Evolutionary conservation across 768 basidiomycete genomes (phyloP), one percentile per base, ranked within the genome.

Genomic region (Auriscalpium orientale): DNA sequence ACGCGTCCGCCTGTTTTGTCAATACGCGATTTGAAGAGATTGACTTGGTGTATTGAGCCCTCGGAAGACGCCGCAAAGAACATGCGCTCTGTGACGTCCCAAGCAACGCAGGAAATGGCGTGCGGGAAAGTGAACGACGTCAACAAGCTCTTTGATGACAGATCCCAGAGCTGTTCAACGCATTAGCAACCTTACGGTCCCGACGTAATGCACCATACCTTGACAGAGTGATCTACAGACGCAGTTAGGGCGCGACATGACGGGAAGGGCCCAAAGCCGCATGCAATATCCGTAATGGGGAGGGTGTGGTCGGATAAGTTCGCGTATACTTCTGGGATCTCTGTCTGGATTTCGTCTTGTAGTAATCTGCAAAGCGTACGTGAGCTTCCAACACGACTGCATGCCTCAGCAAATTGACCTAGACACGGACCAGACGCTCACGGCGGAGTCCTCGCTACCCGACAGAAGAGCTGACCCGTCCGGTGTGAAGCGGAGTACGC

Each of bases 271-370:
- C 94, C 93, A 43, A 90, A 68, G 12, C 95, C 92, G 58, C 92
- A 86, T 12, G 77, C 68, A 35, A 98, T 79, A 63, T 90, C 88
- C 8, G 88, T 88, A 11, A 99, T 77, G 7, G 91, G 89, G 4
- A 98, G 80, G 0, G 95, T 97, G 67, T 99, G 97, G 69, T 98
- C 95, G 18, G 88, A 81, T 20, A 98, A 73, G 2, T 83, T 83
- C 66, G 84, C 87, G 65, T 85, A 89, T 4, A 94, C 87, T 56
- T 85, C 74, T 4, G 89, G 82, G 15, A 87, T 76, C 46, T 91
- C 87, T 59, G 80, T 81, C 70, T 91, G 88, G n/a, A 74, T 64
- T 16, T 82, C 81, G 58, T 90, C 79, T 59, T 91, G 87, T 16
- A 92, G 69, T 58, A 94, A 72, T 79, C 91, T 94, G 59, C 3